Evolutionary conservation across 2,329 filamentous ascomycete genomes (phyloP).

Genomic region (Colletotrichum euphorbiae): DNA sequence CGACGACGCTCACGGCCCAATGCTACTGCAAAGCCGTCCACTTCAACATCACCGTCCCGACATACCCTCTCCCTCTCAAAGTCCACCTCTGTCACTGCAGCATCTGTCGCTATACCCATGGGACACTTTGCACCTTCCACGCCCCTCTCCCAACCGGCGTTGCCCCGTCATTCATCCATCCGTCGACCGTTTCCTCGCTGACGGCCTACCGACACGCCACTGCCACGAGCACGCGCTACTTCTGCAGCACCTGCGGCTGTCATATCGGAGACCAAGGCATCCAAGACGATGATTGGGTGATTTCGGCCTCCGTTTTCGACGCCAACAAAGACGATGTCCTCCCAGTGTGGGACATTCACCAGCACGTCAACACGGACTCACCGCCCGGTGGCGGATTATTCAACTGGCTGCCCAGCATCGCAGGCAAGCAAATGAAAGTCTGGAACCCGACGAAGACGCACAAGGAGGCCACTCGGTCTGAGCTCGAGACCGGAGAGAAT

Average conservation of each 20-base stretch:
- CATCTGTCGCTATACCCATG: conserved; percentile 57
- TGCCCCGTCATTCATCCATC: conserved; percentile 53
- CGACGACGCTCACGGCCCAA: conserved; percentile 56
- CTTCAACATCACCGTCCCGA: conserved; percentile 55
- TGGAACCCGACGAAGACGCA: conserved; percentile 51
- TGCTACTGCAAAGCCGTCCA: conserved; percentile 59
- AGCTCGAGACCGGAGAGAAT: conserved; percentile 47
- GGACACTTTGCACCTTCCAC: conserved; percentile 57
- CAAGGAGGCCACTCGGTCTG: conserved; percentile 43
- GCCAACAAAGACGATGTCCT: conserved; percentile 47
- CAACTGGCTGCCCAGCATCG: conserved; percentile 50
- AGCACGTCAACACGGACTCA: conserved; percentile 52
- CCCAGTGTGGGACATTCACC: conserved; percentile 49
- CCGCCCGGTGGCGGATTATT: conserved; percentile 52
- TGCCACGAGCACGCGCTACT: conserved; percentile 51
- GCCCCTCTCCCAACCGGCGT: conserved; percentile 50
- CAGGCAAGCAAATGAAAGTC: conserved; percentile 45
- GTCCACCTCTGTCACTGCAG: conserved; percentile 60
- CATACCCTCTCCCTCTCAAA: conserved; percentile 52
- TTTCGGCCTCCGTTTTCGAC: conserved; percentile 55
- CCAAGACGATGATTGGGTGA: conserved; percentile 50
- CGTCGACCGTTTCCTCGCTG: conserved; percentile 52
- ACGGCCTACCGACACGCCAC: conserved; percentile 50
- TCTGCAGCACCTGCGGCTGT: conserved; percentile 60
- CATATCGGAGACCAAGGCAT: conserved; percentile 55